Percentiles rank a stretch among this genome's conserved stretches.
phyloP scores from a whole-genome alignment of 2,329 filamentous ascomycete genomes.

The Pezicula carpinea region DNA sequence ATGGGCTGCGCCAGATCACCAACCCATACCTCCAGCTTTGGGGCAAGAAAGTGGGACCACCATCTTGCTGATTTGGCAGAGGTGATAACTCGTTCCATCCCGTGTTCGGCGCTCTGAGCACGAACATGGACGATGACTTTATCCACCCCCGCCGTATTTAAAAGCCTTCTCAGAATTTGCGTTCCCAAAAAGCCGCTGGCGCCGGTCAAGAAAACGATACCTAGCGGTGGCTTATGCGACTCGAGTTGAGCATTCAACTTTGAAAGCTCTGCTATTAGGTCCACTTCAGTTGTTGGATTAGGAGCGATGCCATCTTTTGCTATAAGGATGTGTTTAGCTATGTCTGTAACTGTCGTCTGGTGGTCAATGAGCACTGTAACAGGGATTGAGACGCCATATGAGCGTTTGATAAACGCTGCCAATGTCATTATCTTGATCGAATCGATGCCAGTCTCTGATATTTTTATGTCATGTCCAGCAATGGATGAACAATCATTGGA shows the following conservation, averaged over 20 bases:
- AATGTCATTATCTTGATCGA: slow-evolving; percentile 2
- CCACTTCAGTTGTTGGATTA: neutral
- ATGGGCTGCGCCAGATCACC: slow-evolving; percentile 69
- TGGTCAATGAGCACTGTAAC: neutral
- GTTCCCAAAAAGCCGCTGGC: slow-evolving; percentile 18
- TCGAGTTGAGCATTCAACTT: neutral
- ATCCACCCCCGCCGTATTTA: slow-evolving; percentile 2
- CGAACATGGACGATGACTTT: slow-evolving; percentile 21
- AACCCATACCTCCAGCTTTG: slow-evolving; percentile 30
- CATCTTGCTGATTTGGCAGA: slow-evolving; percentile 14
- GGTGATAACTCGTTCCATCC: slow-evolving; percentile 8
- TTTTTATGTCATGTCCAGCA: neutral
- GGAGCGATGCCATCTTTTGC: neutral
- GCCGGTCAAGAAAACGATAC: slow-evolving; percentile 18
- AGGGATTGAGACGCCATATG: neutral
- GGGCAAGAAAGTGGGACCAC: slow-evolving; percentile 14
- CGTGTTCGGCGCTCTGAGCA: slow-evolving; percentile 6
- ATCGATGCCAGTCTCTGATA: neutral
- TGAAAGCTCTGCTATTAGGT: neutral
- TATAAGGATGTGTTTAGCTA: neutral
- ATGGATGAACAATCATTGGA: neutral
- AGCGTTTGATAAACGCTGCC: neutral
- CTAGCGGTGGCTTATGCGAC: neutral
- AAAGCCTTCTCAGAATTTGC: slow-evolving; percentile 18
- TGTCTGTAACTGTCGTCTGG: neutral